phyloP scores from a whole-genome alignment of 192 early-diverging fungal species.

The Coemansia sp. region DNA sequence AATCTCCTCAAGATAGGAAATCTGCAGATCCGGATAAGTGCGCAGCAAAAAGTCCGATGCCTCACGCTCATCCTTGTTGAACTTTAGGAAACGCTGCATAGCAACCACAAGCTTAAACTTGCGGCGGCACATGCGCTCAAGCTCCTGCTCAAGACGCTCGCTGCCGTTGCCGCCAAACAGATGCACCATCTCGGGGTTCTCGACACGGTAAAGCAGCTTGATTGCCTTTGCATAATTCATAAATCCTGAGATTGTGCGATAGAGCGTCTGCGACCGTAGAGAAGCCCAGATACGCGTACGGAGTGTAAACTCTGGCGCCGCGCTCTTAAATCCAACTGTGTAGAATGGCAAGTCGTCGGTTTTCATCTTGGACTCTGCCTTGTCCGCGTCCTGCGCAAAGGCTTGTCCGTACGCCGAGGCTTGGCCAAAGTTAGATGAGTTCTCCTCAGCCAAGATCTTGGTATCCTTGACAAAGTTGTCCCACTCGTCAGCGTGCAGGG shows the following conservation, averaged over 20 bases:
- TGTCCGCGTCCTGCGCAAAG: constrained; percentile 55
- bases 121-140: constrained; percentile 64
- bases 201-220: constrained; percentile 73
- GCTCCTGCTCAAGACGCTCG: constrained; percentile 67
- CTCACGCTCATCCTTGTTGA: constrained; percentile 74
- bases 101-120: constrained; percentile 85
- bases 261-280: constrained; percentile 79
- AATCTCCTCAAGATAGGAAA: constrained; percentile 76
- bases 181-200: constrained; percentile 74
- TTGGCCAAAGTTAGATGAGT: constrained; percentile 57
- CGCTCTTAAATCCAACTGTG: constrained; percentile 78
- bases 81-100: constrained; percentile 82
- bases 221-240: constrained; percentile 88
- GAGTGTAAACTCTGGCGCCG: constrained; percentile 76
- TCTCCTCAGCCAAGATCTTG: constrained; percentile 74
- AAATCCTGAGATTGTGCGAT: constrained; percentile 82
- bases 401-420: constrained; percentile 54
- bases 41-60: constrained; percentile 73
- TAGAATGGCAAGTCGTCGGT: constrained; percentile 80
- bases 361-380: constrained; percentile 64
- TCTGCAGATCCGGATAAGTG: constrained; percentile 76
- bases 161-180: constrained; percentile 62
- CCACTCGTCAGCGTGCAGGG: constrained; percentile 78
- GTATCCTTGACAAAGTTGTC: constrained; percentile 89
- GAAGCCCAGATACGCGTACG: constrained; percentile 90